Evolutionary conservation across 1,284 basidiomycete genomes (phyloP), one percentile per base, ranked within the genome.

Genomic region (Apiotrichum sp.): DNA sequence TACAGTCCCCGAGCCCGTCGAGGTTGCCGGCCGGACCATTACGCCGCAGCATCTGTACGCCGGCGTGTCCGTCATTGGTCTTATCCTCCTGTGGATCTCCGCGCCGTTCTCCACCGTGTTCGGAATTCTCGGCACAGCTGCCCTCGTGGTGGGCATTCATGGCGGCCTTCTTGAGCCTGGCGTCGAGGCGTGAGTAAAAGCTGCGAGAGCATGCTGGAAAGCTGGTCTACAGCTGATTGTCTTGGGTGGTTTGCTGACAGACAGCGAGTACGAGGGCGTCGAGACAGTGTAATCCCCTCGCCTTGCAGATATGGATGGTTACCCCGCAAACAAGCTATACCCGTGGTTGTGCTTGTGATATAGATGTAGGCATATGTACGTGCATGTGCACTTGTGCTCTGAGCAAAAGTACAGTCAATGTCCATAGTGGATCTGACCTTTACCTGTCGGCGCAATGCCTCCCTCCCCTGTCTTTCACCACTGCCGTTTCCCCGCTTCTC

Each of bases 21-120:
- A 81, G 63, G 71, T 81, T 38, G 74, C 74, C 32, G 76, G 75
- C 45, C 78, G 78, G 57, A 66, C 72, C 50, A 75, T 81, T 59
- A 79, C 79, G 22, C 80, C 79, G 38, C 75, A 75, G 58, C 73
- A 72, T 56, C 68, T 93, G 52, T 95, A 93, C 78, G 86, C 82
- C 42, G 83, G 65, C 46, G 71, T 77, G 32, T 75, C 75, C 62
- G 63, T 76, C 52, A 71, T 76, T 52, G 75, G 74, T 44, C 67
- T 78, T 32, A 75, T 74, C 3, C 61, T 78, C 31, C 68, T 78
- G 11, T 77, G 72, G 69, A 62, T 70, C 56, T 70, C 75, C 2
- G 72, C 74, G 7, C 76, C 76, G 14, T 53, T 78, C 16, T 72
- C 72, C 31, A 73, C 72, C 10, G 69, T 77, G 51, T 78, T 78